These are phyloP conservation scores for Amaranthus cruentus DNA, from an alignment of 148 eudicot genomes.

Conservation along the genomic window DNA sequence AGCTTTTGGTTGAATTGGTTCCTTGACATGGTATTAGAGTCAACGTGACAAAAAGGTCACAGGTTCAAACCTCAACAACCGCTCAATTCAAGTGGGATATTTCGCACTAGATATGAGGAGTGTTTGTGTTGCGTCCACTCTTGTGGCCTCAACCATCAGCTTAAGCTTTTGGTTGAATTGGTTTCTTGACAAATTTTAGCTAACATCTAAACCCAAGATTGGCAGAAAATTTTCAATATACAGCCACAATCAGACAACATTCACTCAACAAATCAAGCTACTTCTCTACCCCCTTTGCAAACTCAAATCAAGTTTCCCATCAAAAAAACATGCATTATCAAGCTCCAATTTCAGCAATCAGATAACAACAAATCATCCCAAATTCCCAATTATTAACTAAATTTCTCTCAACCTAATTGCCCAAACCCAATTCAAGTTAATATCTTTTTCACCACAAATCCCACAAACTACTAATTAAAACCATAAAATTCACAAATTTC, in stretches of 20 bases:
- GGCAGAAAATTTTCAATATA: conserved; percentile 4
- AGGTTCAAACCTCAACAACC: too few relatives aligned
- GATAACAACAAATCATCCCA: conserved; percentile 1
- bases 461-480: background rate
- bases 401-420: conserved; percentile 3
- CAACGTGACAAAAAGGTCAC: too few relatives aligned
- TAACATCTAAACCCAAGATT: background rate
- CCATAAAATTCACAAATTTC: background rate
- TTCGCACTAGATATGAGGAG: too few relatives aligned
- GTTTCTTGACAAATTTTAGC: too few relatives aligned
- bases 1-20: too few relatives aligned
- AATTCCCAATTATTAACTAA: background rate
- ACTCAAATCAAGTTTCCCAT: background rate
- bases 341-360: background rate
- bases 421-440: conserved; percentile 10
- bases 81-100: too few relatives aligned
- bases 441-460: background rate
- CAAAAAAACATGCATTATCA: background rate
- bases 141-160: too few relatives aligned
- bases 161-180: too few relatives aligned
- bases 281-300: background rate
- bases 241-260: background rate
- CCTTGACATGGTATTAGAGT: too few relatives aligned
- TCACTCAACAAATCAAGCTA: background rate
- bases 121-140: too few relatives aligned